Conservation (phyloP, 2,329 filamentous ascomycete genomes). For the Acrodontium crateriforme region DNA sequence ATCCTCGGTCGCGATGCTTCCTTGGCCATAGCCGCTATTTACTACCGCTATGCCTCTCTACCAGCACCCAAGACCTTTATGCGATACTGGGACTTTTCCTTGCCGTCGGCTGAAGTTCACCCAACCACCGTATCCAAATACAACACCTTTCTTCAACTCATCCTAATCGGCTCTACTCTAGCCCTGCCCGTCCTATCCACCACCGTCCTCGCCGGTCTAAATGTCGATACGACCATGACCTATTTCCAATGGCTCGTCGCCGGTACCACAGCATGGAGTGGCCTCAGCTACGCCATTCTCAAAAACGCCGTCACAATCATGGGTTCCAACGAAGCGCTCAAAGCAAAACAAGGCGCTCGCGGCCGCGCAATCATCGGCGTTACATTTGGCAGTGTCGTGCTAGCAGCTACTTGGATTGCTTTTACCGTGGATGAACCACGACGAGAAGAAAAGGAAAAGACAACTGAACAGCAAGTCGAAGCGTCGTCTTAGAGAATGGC, state of each 20-base stretch:
- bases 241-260: constrained; percentile 64
- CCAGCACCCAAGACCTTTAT: constrained; percentile 84
- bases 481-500: no score
- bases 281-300: constrained; percentile 77
- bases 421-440: constrained; percentile 9
- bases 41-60: constrained; percentile 89
- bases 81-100: constrained; percentile 93
- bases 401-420: constrained; percentile 22
- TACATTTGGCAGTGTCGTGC: constrained; percentile 31
- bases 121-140: constrained; percentile 74
- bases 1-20: constrained; percentile 82
- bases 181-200: constrained; percentile 54
- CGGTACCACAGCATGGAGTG: constrained; percentile 83
- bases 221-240: constrained; percentile 18
- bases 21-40: constrained; percentile 73
- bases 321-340: constrained; percentile 32
- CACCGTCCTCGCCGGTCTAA: constrained; percentile 11
- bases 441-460: no score
- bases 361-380: constrained; percentile 35
- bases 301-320: constrained; percentile 89
- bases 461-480: no score
- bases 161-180: constrained; percentile 72
- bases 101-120: constrained; percentile 73
- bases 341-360: constrained; percentile 33
- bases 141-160: constrained; percentile 85